phyloP scores from a whole-genome alignment of 1,284 basidiomycete species.

The Leccinum fuscescens region DNA sequence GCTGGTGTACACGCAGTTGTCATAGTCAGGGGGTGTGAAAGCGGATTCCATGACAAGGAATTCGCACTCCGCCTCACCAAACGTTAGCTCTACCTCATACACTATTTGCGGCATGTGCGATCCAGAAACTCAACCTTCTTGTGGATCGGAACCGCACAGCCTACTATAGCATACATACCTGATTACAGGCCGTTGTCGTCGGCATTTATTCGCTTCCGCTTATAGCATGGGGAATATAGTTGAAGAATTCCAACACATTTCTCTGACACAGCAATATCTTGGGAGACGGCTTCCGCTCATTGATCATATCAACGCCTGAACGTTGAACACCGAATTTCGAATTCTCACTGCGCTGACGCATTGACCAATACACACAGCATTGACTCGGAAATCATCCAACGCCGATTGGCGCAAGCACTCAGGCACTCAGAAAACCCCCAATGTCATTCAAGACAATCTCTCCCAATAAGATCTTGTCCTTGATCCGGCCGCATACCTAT shows the following conservation, averaged over 20 bases:
- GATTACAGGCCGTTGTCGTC: not conserved
- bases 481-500: conserved; percentile 3
- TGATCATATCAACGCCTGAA: not conserved
- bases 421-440: conserved; percentile 1
- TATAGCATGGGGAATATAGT: not conserved
- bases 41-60: conserved; percentile 11
- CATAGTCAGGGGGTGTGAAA: conserved; percentile 18
- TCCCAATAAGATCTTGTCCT: conserved; percentile 1
- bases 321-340: not conserved
- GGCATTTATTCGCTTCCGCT: not conserved
- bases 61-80: conserved; percentile 22
- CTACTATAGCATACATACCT: not conserved
- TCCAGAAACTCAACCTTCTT: conserved; percentile 11
- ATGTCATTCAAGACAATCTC: conserved; percentile 2
- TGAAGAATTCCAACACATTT: not conserved
- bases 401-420: conserved; percentile 1
- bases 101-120: conserved; percentile 2
- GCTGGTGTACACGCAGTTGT: conserved; percentile 24
- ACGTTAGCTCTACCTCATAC: not conserved
- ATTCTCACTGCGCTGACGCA: conserved; percentile 10
- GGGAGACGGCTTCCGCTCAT: conserved; percentile 8
- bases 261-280: not conserved
- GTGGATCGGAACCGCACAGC: conserved; percentile 6
- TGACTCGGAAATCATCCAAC: not conserved
- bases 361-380: conserved; percentile 11